phyloP scores from a whole-genome alignment of 805 yeast genomes.

The Wickerhamomyces chambardii region DNA sequence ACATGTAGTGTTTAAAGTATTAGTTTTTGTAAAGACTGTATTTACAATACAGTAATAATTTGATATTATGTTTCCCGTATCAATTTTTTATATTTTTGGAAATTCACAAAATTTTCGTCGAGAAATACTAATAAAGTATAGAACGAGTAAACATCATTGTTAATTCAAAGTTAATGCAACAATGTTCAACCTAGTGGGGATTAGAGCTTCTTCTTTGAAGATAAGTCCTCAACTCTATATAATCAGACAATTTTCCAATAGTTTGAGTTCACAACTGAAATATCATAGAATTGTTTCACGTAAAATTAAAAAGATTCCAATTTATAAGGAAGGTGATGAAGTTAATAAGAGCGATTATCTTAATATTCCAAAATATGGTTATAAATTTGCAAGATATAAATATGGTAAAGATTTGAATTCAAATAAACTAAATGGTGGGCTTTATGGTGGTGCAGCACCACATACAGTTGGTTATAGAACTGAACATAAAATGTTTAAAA shows the following conservation, averaged over 20 bases:
- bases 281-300: constrained; percentile 40
- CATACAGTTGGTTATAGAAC: constrained; percentile 72
- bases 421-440: constrained; percentile 81
- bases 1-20: too few species aligned
- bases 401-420: constrained; percentile 72
- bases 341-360: constrained; percentile 24
- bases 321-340: constrained; percentile 44
- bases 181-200: too few species aligned
- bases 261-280: constrained; percentile 14
- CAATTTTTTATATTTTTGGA: too few species aligned
- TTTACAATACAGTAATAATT: too few species aligned
- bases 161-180: too few species aligned
- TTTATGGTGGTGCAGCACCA: constrained; percentile 83
- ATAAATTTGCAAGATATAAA: constrained; percentile 55
- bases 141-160: too few species aligned
- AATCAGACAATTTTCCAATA: not conserved
- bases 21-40: too few species aligned
- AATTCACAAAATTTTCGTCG: too few species aligned
- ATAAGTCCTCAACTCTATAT: too few species aligned
- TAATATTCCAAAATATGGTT: constrained; percentile 31
- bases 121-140: too few species aligned
- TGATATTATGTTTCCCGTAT: too few species aligned
- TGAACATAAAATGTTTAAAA: constrained; percentile 64
- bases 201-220: too few species aligned
- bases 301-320: constrained; percentile 31